Base-by-base conservation (phyloP, 306 rosid genomes). In the Trifolium pratense region DNA sequence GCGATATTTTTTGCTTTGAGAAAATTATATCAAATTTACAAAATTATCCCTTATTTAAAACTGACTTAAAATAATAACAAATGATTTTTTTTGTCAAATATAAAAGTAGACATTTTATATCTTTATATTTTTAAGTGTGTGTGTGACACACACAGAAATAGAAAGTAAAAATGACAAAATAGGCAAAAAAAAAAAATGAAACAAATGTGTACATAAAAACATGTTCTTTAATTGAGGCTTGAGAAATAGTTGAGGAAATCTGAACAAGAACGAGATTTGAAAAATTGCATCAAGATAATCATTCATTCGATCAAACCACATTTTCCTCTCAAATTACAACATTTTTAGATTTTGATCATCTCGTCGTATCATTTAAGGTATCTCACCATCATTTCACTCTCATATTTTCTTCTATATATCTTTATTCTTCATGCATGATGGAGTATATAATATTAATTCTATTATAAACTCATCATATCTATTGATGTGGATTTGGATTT, bases 351-450 rank as follows among this genome's bases (percentile, higher is more conserved):
- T 43, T 45, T 11, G 58, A 45, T 66, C 7, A 45, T 45, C 42
- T 66, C 40, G 15, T 67, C 15, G 1, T 25, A 67, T 1, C n/a
- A 25, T 67, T 67, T 67, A 9, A 66, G 56, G 72, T 67, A 43
- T 65, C 14, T 64, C 52, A 51, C 5, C 25, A 17, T 51, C 5
- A 4, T 52, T 52, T 52, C 29, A 18, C 59, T 52, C 58, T 18
- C 29, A 49, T 8, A 9, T 18, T 52, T 18, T 46, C 9, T 46
- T 5, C 1, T 14, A n/a, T n/a, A n/a, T n/a, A 5, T 46, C 8
- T 15, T 46, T n/a, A 6, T 46, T 1, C 13, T 52, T 57, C 17
- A 12, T 57, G 8, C 36, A 56, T 1, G 25, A 16, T n/a, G n/a
- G n/a, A n/a, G n/a, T 34, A 21, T 34, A 32, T 17, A 34, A 34